Evolutionary conservation across 2,329 filamentous ascomycete species (phyloP).

Genomic region (Cercospora sp.): DNA sequence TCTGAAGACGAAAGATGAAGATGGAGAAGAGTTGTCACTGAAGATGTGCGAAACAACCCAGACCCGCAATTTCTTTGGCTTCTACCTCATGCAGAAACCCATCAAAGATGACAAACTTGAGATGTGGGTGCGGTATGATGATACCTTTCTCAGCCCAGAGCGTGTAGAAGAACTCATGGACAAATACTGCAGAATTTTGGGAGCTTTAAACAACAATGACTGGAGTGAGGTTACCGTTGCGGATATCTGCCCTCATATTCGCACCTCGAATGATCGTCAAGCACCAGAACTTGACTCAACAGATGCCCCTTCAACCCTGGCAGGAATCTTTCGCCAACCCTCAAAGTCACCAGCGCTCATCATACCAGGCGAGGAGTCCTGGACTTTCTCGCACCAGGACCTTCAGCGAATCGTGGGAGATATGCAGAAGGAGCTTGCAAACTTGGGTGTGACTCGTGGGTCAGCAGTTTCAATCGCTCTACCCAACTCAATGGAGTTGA

Average conservation of each 20-base stretch:
- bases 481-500: slow-evolving; percentile 81
- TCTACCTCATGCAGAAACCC: too few species aligned
- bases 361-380: not conserved
- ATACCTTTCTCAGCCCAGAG: too few species aligned
- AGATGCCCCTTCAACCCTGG: not conserved
- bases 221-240: not conserved
- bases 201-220: not conserved
- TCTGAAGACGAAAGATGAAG: not conserved
- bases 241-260: not conserved
- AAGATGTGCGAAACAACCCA: not conserved
- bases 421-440: not conserved
- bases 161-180: not conserved
- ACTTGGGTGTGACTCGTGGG: slow-evolving; percentile 36
- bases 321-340: not conserved
- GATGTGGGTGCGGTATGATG: too few species aligned
- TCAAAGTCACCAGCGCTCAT: not conserved
- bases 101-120: too few species aligned
- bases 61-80: not conserved
- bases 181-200: not conserved
- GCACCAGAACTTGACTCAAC: not conserved
- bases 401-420: not conserved
- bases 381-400: not conserved
- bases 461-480: slow-evolving; percentile 79
- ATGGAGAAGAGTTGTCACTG: not conserved
- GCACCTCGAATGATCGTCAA: not conserved